phyloP scores from a whole-genome alignment of 2,329 filamentous ascomycete genomes.

The Akanthomyces uredinophilus region DNA sequence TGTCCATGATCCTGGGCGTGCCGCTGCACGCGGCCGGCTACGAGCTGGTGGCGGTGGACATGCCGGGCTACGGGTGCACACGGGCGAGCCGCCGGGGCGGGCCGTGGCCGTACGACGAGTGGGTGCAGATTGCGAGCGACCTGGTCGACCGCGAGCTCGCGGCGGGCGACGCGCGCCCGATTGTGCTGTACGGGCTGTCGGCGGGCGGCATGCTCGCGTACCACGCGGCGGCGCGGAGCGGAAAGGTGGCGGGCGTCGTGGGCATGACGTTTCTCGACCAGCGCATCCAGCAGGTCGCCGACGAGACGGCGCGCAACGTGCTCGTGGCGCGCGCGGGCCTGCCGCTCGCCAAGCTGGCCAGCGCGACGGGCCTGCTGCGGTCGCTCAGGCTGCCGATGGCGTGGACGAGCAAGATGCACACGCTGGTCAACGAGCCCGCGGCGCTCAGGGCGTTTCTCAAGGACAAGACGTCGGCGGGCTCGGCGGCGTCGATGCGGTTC shows the following conservation, averaged over 20 bases:
- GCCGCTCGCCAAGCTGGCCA: neutral
- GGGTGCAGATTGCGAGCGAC: constrained; percentile 6
- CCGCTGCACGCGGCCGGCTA: neutral
- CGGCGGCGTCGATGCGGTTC: neutral
- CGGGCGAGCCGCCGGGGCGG: neutral
- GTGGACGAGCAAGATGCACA: neutral
- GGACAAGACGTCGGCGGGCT: neutral
- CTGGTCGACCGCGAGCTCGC: neutral
- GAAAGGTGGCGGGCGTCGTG: neutral
- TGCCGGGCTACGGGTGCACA: constrained; percentile 6
- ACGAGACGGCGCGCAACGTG: neutral
- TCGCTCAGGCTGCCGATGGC: neutral
- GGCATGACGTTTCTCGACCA: constrained; percentile 5
- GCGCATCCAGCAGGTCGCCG: constrained; percentile 1
- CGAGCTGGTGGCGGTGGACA: neutral
- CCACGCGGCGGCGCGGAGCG: neutral
- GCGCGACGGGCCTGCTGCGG: neutral
- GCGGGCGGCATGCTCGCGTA: constrained; percentile 6
- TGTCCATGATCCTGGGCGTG: constrained; percentile 2
- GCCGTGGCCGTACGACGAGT: neutral
- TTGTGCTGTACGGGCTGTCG: constrained; percentile 1
- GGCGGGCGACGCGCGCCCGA: neutral
- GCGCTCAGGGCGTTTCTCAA: neutral
- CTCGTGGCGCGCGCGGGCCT: neutral
- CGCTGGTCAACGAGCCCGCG: neutral